Evolutionary conservation across 2,329 filamentous ascomycete genomes (phyloP), one percentile per base, ranked within the genome.

Genomic region (Corinectria fuckeliana): DNA sequence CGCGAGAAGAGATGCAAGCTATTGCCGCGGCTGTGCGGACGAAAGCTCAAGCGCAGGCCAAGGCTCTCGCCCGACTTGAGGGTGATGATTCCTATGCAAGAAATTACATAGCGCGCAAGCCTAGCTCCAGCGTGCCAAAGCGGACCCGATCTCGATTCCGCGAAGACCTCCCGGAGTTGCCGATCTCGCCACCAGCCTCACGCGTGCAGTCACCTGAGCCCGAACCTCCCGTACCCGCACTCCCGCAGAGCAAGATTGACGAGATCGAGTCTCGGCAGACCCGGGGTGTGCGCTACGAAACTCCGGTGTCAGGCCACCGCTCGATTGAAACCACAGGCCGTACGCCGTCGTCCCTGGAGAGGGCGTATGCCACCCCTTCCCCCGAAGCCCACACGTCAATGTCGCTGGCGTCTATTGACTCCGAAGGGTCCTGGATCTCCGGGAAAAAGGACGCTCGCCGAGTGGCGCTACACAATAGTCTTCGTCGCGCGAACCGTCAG

Each of bases 361-460:
- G 68, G 41, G 59, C 65, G 25, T 68, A 66, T 39, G 64, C 55
- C 16, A 65, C 69, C 4, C 69, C 71, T 20, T 88, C 83, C 5
- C 87, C 81, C 16, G 88, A 83, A 66, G 83, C 78, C 32, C 84
- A 93, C 70, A 81, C 93, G 72, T 92, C 93, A 26, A 90, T 93
- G 74, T 98, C 94, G 0, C 82, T 98, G 16, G 95, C 93, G 2
- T 97, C 93, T 0, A 92, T 98, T 59, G 95, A 97, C 72, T 97
- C 93, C 0, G 95, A 99, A 78, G 95, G 86, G 4, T 97, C 93
- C 0, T 99, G 95, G 95, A 87, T 99, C 42, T 95, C 93, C 3
- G 93, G 94, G 14, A 88, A 89, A 56, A 75, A 81, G 49, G 83
- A 81, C 65, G 81, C 80, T 69, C 76, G 80, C 64, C 75, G 77